Percentiles rank a stretch among this genome's conserved stretches.
Evolutionary conservation across 2,329 filamentous ascomycete species (phyloP).

Genomic region (Alternaria alternata): DNA sequence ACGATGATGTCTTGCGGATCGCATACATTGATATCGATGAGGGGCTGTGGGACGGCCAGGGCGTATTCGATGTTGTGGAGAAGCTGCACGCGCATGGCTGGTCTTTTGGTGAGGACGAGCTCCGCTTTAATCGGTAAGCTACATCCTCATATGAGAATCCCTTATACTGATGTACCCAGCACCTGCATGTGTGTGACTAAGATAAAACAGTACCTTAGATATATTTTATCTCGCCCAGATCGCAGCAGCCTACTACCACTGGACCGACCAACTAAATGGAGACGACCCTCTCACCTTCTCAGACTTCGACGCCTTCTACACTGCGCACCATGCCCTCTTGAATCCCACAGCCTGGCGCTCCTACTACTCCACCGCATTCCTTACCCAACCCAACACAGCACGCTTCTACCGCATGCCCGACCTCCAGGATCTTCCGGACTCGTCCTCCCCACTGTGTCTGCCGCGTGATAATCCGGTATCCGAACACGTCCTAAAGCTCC

Average conservation of each 20-base stretch:
- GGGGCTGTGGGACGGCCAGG: constrained; percentile 4
- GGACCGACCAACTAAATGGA: constrained; percentile 3
- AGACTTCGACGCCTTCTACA: neutral
- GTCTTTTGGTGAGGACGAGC: constrained; percentile 12
- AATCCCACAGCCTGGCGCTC: neutral
- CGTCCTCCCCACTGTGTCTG: constrained; percentile 4
- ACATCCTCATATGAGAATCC: constrained; percentile 7
- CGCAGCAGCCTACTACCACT: constrained; percentile 11
- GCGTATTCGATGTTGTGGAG: constrained; percentile 12
- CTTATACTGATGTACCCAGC: neutral
- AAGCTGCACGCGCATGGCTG: constrained; percentile 13
- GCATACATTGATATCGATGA: constrained; percentile 4
- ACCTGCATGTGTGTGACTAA: neutral
- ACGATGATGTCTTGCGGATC: constrained; percentile 5
- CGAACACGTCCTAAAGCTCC: too few species aligned
- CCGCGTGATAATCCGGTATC: too few species aligned
- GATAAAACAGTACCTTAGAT: constrained; percentile 4
- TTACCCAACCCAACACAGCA: constrained; percentile 9
- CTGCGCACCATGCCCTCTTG: constrained; percentile 1
- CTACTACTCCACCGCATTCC: constrained; percentile 5
- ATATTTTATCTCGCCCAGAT: constrained; percentile 12
- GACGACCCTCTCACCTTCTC: constrained; percentile 1
- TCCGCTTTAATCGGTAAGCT: constrained; percentile 13
- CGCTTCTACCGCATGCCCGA: constrained; percentile 10
- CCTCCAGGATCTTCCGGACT: constrained; percentile 5